Percentiles rank a stretch among this genome's conserved stretches.
Conservation (phyloP, 2,329 filamentous ascomycete genomes). For the Aspergillus neoniger region DNA sequence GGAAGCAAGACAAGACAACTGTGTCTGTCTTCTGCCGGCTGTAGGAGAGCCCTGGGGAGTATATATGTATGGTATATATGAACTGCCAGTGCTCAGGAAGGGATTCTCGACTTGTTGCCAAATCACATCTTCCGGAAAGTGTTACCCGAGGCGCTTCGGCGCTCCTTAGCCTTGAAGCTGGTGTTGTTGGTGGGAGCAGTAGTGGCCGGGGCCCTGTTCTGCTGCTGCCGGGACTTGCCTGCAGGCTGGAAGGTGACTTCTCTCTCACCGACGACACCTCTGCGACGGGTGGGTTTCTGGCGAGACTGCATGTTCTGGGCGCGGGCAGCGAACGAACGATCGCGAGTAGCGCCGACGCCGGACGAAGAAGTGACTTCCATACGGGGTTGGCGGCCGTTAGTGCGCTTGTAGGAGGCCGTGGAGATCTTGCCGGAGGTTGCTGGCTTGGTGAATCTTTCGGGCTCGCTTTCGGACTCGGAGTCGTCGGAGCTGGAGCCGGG, state of each 20-base stretch:
- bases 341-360: constrained; percentile 46
- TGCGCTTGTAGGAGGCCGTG: constrained; percentile 57
- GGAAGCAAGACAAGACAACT: background rate
- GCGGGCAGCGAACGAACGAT: constrained; percentile 61
- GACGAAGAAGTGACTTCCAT: constrained; percentile 61
- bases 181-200: constrained; percentile 9
- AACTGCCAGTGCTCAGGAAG: background rate
- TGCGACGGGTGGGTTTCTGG: constrained; percentile 33
- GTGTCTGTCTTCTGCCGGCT: background rate
- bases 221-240: constrained; percentile 41
- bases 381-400: constrained; percentile 52
- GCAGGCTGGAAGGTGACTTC: constrained; percentile 63
- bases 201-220: constrained; percentile 6
- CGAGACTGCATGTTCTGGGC: constrained; percentile 48
- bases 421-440: constrained; percentile 51
- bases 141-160: constrained; percentile 53
- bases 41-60: background rate
- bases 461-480: constrained; percentile 36
- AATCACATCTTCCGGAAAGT: constrained; percentile 50
- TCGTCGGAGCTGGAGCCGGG: constrained; percentile 45
- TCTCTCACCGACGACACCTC: constrained; percentile 50
- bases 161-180: constrained; percentile 41
- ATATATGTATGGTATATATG: background rate
- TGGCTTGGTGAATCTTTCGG: constrained; percentile 28
- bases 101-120: background rate